Conservation (phyloP, 768 basidiomycete genomes). For the Holtermanniella nyarrowii region DNA sequence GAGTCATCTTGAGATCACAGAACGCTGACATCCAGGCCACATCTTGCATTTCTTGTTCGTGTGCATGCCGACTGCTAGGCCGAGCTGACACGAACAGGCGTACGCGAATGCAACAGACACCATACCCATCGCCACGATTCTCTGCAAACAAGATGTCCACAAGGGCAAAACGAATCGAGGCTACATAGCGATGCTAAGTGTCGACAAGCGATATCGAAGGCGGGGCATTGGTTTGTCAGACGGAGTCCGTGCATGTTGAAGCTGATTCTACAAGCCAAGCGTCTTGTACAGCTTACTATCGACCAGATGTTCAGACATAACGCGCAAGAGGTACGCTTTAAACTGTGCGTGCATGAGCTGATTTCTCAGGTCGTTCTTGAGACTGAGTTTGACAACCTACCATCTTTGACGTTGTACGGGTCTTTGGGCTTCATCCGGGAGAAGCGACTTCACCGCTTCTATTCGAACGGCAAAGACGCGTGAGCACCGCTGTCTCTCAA, state of each 20-base stretch:
- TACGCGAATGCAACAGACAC: conserved; percentile 49
- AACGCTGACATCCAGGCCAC: conserved; percentile 53
- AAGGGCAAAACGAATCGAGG: conserved; percentile 61
- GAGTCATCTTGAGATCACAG: conserved; percentile 31
- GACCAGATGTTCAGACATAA: conserved; percentile 70
- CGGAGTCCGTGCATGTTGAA: neutral
- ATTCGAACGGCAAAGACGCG: conserved; percentile 94
- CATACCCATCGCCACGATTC: conserved; percentile 74
- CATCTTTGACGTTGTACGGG: conserved; percentile 80
- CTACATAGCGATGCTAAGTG: conserved; percentile 97
- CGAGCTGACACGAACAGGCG: conserved; percentile 45
- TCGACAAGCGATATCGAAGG: conserved; percentile 70
- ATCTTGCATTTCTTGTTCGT: conserved; percentile 61
- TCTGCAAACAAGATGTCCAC: conserved; percentile 94
- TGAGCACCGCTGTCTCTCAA: conserved; percentile 37
- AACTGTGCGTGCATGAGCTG: neutral
- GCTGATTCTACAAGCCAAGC: conserved; percentile 53
- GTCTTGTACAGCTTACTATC: conserved; percentile 72
- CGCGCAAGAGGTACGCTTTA: conserved; percentile 71
- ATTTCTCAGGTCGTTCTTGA: conserved; percentile 70
- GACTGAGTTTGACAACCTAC: conserved; percentile 85
- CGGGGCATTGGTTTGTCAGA: conserved; percentile 72
- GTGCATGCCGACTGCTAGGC: neutral
- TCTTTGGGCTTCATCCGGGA: conserved; percentile 90
- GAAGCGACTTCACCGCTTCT: conserved; percentile 88